Evolutionary conservation across 2,329 filamentous ascomycete genomes (phyloP).

Genomic region (Paecilomyces variotii): DNA sequence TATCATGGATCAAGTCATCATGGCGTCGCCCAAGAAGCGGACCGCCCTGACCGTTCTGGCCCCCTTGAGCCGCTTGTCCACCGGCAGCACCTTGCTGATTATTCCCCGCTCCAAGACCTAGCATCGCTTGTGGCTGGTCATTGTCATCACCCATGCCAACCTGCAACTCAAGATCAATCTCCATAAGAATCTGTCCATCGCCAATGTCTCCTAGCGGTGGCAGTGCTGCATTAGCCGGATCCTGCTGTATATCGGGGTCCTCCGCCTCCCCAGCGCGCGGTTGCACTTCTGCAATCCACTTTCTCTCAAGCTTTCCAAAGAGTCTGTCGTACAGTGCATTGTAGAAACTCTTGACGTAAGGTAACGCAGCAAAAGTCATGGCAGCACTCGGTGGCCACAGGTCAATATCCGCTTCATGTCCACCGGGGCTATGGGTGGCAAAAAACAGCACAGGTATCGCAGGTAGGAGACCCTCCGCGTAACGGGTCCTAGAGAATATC

Average conservation of each 20-base stretch:
- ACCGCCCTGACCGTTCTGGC: conserved; percentile 6
- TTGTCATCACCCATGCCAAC: conserved; percentile 40
- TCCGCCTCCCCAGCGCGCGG: conserved; percentile 43
- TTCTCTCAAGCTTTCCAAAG: conserved; percentile 50
- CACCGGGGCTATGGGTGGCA: conserved; percentile 36
- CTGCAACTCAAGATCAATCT: conserved; percentile 45
- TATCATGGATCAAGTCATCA: conserved; percentile 45
- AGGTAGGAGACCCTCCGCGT: conserved; percentile 57
- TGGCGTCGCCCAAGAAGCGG: conserved; percentile 32
- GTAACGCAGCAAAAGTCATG: conserved; percentile 57
- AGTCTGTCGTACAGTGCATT: conserved; percentile 53
- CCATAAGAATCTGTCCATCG: conserved; percentile 39
- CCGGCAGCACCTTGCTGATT: conserved; percentile 9
- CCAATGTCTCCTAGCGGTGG: conserved; percentile 20
- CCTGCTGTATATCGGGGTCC: conserved; percentile 24
- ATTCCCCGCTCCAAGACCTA: conserved; percentile 17
- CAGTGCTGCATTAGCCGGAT: conserved; percentile 23
- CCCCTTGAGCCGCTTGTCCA: conserved; percentile 1
- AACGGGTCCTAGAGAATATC: conserved; percentile 57
- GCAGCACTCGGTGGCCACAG: conserved; percentile 60
- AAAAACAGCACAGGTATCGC: conserved; percentile 53
- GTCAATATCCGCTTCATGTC: conserved; percentile 43
- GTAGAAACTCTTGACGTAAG: conserved; percentile 58
- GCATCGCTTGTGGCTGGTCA: conserved; percentile 27
- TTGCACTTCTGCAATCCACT: conserved; percentile 56